Conservation (phyloP, 1,139 yeast genomes). For the Diutina rugosa region DNA sequence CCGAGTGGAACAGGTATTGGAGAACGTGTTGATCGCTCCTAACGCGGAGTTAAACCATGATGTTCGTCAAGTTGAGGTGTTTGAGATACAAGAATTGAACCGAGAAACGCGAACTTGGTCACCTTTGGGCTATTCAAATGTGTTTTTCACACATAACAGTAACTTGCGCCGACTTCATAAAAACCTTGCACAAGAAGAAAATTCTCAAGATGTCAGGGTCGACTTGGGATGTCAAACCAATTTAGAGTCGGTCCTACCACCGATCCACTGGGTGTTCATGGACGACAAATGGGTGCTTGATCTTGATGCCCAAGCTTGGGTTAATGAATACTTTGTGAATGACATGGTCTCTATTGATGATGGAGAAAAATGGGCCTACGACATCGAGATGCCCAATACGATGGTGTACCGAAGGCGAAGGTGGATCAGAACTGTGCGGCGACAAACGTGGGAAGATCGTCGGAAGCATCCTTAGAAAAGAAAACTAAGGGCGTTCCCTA, state of each 20-base stretch:
- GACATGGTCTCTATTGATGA: slow-evolving; percentile 48
- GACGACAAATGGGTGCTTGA: slow-evolving; percentile 44
- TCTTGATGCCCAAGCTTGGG: slow-evolving; percentile 48
- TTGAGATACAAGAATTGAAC: slow-evolving; percentile 54
- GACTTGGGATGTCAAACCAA: slow-evolving; percentile 10
- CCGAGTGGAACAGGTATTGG: slow-evolving; percentile 27
- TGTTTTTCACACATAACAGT: slow-evolving; percentile 35
- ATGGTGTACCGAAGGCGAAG: slow-evolving; percentile 7
- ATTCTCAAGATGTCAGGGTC: not conserved
- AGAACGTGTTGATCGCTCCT: slow-evolving; percentile 12
- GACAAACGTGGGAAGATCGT: not conserved
- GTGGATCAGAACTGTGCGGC: slow-evolving; percentile 6
- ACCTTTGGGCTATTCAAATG: slow-evolving; percentile 39
- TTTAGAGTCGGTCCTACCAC: slow-evolving; percentile 34
- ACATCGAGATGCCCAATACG: slow-evolving; percentile 13
- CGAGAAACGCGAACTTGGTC: slow-evolving; percentile 45
- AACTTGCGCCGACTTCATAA: slow-evolving; percentile 11
- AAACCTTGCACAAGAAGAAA: not conserved
- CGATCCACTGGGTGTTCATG: slow-evolving; percentile 42
- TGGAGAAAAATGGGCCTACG: slow-evolving; percentile 75
- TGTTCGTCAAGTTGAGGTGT: slow-evolving; percentile 42
- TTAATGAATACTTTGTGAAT: slow-evolving; percentile 28
- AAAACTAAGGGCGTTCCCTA: not conserved
- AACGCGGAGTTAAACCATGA: slow-evolving; percentile 10
- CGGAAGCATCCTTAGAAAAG: not conserved